Conservation (phyloP, 208 protist species). For the Trypanosoma cruzi region DNA sequence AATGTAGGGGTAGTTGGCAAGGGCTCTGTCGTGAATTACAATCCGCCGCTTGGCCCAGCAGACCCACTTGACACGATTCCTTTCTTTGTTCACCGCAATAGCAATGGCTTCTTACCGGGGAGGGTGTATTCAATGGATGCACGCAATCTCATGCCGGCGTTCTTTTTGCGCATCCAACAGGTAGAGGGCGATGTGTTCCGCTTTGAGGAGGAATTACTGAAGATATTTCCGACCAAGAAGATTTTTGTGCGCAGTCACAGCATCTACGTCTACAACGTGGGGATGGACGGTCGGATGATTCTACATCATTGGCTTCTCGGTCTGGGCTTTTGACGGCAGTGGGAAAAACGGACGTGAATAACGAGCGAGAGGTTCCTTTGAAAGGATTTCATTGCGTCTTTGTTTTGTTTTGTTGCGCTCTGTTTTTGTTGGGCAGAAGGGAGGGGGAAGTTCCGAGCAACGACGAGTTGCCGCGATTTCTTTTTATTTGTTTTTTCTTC, state of each 20-base stretch:
- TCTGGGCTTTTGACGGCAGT: constrained; percentile 65
- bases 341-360: background rate
- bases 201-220: constrained; percentile 90
- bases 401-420: constrained; percentile 21
- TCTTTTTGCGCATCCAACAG: constrained; percentile 63
- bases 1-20: constrained; percentile 52
- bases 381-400: constrained; percentile 5
- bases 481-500: constrained; percentile 12
- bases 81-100: constrained; percentile 85
- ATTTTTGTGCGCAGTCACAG: constrained; percentile 76
- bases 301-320: constrained; percentile 89
- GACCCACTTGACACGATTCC: constrained; percentile 76
- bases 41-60: constrained; percentile 74
- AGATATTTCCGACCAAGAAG: constrained; percentile 91
- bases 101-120: constrained; percentile 74
- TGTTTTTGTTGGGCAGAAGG: no score
- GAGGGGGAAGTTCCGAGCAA: no score
- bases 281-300: constrained; percentile 63
- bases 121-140: constrained; percentile 74
- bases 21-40: constrained; percentile 65
- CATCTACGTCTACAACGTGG: constrained; percentile 85
- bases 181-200: constrained; percentile 83
- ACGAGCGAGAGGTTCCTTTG: background rate
- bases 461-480: no score
- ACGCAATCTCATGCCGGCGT: constrained; percentile 76